These are phyloP conservation scores for Sporisorium exsertum DNA, from an alignment of 1,284 basidiomycete species.

Conservation along the genomic window DNA sequence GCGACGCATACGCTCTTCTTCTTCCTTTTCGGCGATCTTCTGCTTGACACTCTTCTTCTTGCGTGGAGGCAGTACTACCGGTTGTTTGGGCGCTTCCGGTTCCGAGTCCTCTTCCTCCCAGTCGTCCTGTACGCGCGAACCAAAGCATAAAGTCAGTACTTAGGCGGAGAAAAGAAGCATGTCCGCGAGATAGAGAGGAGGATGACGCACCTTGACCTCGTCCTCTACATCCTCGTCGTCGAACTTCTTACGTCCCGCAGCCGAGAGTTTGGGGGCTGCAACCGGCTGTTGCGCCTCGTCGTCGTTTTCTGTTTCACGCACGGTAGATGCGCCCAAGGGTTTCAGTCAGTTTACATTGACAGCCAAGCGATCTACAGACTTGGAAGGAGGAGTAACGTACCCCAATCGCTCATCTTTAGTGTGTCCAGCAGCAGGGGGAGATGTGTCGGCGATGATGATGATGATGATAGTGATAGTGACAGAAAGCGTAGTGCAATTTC, in stretches of 20 bases:
- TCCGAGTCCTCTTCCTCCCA: conserved; percentile 67
- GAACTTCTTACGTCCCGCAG: conserved; percentile 56
- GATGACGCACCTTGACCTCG: conserved; percentile 55
- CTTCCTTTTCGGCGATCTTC: conserved; percentile 67
- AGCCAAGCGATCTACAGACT: neutral
- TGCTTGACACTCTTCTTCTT: conserved; percentile 67
- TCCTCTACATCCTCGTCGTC: conserved; percentile 68
- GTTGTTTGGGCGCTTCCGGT: conserved; percentile 40
- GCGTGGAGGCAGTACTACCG: conserved; percentile 50
- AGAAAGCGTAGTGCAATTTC: neutral
- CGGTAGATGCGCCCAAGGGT: neutral
- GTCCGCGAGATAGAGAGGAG: no score
- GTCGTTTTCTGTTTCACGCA: conserved; percentile 55
- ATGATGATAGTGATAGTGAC: conserved; percentile 12
- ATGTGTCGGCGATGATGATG: neutral
- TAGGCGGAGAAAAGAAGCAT: neutral
- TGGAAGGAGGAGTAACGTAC: conserved; percentile 22
- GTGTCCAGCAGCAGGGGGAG: neutral
- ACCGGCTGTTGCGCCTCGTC: conserved; percentile 53
- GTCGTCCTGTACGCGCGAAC: conserved; percentile 60
- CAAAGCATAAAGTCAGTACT: neutral
- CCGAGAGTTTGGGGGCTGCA: conserved; percentile 29
- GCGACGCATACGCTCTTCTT: conserved; percentile 50
- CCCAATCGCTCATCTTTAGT: conserved; percentile 62
- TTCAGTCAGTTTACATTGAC: neutral